Percentiles rank a stretch among this genome's conserved stretches.
Evolutionary conservation across 2,329 filamentous ascomycete genomes (phyloP).

Genomic region (Cercospora zeae-maydis): DNA sequence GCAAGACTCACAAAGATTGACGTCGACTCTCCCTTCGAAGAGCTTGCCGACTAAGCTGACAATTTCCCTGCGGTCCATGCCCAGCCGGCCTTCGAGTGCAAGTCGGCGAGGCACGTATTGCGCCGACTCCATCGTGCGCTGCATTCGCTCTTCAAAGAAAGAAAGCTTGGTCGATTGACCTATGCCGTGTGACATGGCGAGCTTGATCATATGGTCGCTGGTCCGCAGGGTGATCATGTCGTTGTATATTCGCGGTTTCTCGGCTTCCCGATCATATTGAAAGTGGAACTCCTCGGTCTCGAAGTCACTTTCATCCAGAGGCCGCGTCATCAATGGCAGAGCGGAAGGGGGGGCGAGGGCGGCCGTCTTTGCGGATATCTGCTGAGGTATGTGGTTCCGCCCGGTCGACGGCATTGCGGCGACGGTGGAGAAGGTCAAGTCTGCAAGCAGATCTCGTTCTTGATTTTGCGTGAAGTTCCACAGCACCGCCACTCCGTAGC

Average conservation of each 20-base stretch:
- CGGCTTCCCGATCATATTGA: constrained; percentile 84
- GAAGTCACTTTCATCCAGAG: constrained; percentile 82
- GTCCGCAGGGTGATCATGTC: constrained; percentile 98
- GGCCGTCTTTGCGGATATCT: constrained; percentile 29
- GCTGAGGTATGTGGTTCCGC: constrained; percentile 16
- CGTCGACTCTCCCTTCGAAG: constrained; percentile 92
- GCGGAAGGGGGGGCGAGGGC: constrained; percentile 40
- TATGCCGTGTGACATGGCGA: constrained; percentile 95
- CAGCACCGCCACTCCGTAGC: constrained; percentile 94
- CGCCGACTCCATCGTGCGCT: constrained; percentile 85
- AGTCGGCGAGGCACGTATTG: constrained; percentile 87
- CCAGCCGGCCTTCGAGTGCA: constrained; percentile 82
- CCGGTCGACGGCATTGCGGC: constrained; percentile 20
- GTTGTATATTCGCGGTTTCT: constrained; percentile 89
- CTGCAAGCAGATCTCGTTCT: constrained; percentile 93
- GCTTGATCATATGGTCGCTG: constrained; percentile 97
- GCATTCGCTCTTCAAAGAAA: constrained; percentile 95
- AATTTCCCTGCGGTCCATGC: constrained; percentile 88
- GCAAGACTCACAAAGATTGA: constrained; percentile 82
- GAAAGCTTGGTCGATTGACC: constrained; percentile 95
- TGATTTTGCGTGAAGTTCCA: constrained; percentile 98
- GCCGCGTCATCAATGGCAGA: constrained; percentile 69
- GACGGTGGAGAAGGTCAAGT: constrained; percentile 73
- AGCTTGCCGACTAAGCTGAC: constrained; percentile 85
- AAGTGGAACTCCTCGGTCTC: constrained; percentile 99